These are phyloP conservation scores for Venturia oleaginea DNA, from an alignment of 2,329 filamentous ascomycete genomes.

Conservation along the genomic window DNA sequence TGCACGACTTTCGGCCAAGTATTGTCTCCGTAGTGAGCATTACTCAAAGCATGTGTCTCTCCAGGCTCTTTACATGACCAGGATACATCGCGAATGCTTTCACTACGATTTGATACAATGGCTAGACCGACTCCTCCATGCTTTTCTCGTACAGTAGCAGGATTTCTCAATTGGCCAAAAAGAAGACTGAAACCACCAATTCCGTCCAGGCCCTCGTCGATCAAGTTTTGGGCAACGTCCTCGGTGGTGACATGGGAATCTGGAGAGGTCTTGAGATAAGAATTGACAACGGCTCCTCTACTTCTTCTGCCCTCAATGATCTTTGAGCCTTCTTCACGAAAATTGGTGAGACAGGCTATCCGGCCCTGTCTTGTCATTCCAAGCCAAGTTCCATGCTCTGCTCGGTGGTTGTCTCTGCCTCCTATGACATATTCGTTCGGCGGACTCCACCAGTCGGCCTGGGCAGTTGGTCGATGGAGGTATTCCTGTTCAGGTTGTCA, in stretches of 20 bases:
- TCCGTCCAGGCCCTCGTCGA: conserved; percentile 45
- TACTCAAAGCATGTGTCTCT: conserved; percentile 52
- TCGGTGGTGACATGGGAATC: conserved; percentile 34
- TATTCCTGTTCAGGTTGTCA: conserved; percentile 41
- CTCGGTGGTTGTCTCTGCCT: conserved; percentile 52
- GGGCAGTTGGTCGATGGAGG: conserved; percentile 50
- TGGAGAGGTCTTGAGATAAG: conserved; percentile 43
- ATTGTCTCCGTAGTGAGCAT: conserved; percentile 49
- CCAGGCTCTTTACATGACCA: conserved; percentile 41
- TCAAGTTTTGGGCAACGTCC: conserved; percentile 45
- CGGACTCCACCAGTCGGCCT: conserved; percentile 50
- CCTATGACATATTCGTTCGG: conserved; percentile 49
- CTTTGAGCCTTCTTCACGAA: conserved; percentile 42
- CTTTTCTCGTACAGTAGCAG: conserved; percentile 15
- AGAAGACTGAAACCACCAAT: conserved; percentile 56
- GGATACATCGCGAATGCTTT: conserved; percentile 39
- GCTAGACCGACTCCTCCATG: conserved; percentile 34
- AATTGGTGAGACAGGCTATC: conserved; percentile 55
- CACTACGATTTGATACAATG: conserved; percentile 54
- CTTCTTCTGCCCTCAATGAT: conserved; percentile 40
- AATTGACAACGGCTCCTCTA: conserved; percentile 51
- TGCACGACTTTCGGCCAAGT: conserved; percentile 54
- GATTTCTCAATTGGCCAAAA: conserved; percentile 43
- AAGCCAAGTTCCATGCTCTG: conserved; percentile 55
- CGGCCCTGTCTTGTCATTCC: conserved; percentile 52